Conservation (phyloP, 176 grass and related monocot genomes). For the Dactylis glomerata region DNA sequence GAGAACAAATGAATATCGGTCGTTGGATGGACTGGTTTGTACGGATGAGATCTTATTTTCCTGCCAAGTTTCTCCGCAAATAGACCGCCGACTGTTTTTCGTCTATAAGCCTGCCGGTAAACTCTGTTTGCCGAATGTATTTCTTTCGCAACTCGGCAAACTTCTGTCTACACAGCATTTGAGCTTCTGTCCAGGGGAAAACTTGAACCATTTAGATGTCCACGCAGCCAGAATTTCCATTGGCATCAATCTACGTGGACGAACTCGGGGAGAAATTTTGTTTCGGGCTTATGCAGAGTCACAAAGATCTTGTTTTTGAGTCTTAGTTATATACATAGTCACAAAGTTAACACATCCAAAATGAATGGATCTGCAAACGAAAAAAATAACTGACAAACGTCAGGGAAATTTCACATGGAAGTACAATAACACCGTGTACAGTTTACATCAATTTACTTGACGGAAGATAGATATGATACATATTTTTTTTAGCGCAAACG, state of each 20-base stretch:
- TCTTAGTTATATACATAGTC: background rate
- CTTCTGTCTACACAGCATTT: too few species aligned
- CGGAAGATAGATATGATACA: background rate
- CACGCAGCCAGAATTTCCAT: background rate
- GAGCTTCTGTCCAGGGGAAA: background rate
- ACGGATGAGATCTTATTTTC: too few species aligned
- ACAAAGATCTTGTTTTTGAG: too few species aligned
- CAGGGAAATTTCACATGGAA: background rate
- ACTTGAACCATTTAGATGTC: background rate
- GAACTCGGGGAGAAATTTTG: background rate
- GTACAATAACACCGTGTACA: background rate
- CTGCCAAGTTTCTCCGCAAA: too few species aligned
- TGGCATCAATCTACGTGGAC: background rate
- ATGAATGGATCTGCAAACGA: constrained; percentile 23
- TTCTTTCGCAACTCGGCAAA: too few species aligned
- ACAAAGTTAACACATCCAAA: background rate
- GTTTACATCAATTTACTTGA: background rate
- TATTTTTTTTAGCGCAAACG: too few species aligned
- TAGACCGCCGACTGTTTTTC: too few species aligned
- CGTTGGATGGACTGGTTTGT: too few species aligned
- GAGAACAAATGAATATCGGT: too few species aligned
- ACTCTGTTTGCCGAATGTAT: too few species aligned
- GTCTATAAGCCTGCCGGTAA: too few species aligned
- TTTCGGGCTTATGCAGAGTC: background rate
- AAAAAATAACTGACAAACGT: background rate